Evolutionary conservation across 2,329 filamentous ascomycete genomes (phyloP).

Genomic region (Pseudogymnoascus sp.): DNA sequence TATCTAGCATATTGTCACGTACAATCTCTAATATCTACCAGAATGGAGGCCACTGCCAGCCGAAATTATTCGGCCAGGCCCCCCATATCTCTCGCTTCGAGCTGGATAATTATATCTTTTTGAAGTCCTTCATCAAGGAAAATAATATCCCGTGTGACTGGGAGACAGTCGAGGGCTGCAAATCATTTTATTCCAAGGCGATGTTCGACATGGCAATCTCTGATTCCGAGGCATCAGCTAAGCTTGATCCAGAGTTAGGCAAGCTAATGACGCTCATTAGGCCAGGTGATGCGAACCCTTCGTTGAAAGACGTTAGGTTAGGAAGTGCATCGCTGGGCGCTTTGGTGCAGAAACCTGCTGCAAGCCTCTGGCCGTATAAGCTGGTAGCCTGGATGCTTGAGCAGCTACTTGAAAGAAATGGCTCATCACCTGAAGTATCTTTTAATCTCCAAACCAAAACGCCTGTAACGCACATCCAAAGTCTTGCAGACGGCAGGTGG

Average conservation of each 20-base stretch:
- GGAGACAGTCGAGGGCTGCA: constrained; percentile 55
- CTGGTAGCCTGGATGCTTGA: constrained; percentile 68
- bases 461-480: constrained; percentile 49
- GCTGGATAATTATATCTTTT: constrained; percentile 57
- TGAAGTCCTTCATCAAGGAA: constrained; percentile 51
- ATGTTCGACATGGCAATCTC: constrained; percentile 47
- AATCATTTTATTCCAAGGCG: constrained; percentile 52
- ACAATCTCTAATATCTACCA: constrained; percentile 26
- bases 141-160: constrained; percentile 65
- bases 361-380: constrained; percentile 78
- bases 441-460: constrained; percentile 75
- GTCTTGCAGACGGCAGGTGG: constrained; percentile 40
- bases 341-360: constrained; percentile 58
- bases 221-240: constrained; percentile 46
- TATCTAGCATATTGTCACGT: neutral
- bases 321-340: constrained; percentile 43
- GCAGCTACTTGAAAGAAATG: constrained; percentile 19
- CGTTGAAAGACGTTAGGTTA: constrained; percentile 48
- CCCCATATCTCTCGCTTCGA: constrained; percentile 65
- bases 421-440: neutral
- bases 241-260: constrained; percentile 51
- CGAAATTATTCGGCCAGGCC: constrained; percentile 56
- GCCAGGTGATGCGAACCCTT: constrained; percentile 27
- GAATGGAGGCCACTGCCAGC: constrained; percentile 72
- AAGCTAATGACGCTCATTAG: constrained; percentile 32